These are phyloP conservation scores for Colletotrichum neosansevieriae DNA, from an alignment of 2,329 filamentous ascomycete species.

Conservation along the genomic window DNA sequence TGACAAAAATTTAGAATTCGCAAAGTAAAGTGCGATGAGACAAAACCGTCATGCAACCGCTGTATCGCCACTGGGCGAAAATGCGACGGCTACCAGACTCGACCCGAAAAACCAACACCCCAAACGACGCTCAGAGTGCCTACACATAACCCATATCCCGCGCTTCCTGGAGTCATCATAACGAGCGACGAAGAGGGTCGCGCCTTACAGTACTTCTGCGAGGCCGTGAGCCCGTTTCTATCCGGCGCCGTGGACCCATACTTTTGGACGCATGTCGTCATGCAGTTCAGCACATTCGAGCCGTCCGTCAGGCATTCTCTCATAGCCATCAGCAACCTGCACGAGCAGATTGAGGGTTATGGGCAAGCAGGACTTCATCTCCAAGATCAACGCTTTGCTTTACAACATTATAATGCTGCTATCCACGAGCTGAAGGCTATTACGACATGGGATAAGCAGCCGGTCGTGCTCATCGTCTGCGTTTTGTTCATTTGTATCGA, in stretches of 20 bases:
- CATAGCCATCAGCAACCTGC: slow-evolving; percentile 61
- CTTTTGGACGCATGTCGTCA: slow-evolving; percentile 60
- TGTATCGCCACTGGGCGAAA: slow-evolving; percentile 68
- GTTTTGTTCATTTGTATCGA: slow-evolving; percentile 67
- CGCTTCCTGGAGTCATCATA: slow-evolving; percentile 35
- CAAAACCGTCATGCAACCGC: slow-evolving; percentile 64
- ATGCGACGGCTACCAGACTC: slow-evolving; percentile 65
- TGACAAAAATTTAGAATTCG: slow-evolving; percentile 55
- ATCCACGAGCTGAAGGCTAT: slow-evolving; percentile 57
- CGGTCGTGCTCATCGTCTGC: slow-evolving; percentile 57
- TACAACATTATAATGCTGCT: slow-evolving; percentile 62
- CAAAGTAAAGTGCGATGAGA: slow-evolving; percentile 69
- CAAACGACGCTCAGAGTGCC: slow-evolving; percentile 40
- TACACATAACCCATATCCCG: slow-evolving; percentile 27
- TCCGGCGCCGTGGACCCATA: slow-evolving; percentile 55
- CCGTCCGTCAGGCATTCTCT: slow-evolving; percentile 62
- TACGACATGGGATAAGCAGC: slow-evolving; percentile 41
- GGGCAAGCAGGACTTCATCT: neutral
- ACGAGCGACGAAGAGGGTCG: slow-evolving; percentile 40
- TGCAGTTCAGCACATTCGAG: slow-evolving; percentile 58
- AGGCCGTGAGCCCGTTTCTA: slow-evolving; percentile 50
- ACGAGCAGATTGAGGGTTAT: slow-evolving; percentile 49
- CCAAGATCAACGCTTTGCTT: slow-evolving; percentile 49
- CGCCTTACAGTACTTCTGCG: slow-evolving; percentile 50
- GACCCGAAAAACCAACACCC: slow-evolving; percentile 40